Percentiles rank a stretch among this genome's conserved stretches.
Conservation (phyloP, 2,329 filamentous ascomycete genomes). For the Beauveria rudraprayagi region DNA sequence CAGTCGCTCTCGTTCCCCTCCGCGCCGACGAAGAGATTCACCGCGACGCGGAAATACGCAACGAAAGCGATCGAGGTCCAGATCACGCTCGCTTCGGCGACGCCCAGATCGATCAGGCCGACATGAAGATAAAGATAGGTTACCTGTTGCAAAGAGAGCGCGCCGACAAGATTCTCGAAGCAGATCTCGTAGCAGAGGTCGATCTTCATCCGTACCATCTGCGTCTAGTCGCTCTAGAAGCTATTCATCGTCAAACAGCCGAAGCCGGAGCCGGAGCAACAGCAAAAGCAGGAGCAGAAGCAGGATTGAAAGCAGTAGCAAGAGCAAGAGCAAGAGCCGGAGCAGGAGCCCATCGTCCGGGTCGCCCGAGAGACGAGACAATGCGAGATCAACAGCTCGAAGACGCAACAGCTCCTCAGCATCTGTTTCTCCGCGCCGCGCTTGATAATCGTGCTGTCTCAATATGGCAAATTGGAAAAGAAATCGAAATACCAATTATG, state of each 20-base stretch:
- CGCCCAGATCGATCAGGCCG: conserved; percentile 21
- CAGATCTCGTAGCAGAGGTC: conserved; percentile 34
- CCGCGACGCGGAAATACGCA: conserved; percentile 24
- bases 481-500: background rate
- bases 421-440: conserved; percentile 34
- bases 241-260: conserved; percentile 32
- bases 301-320: conserved; percentile 10
- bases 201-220: conserved; percentile 26
- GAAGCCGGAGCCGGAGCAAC: conserved; percentile 22
- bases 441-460: background rate
- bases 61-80: conserved; percentile 33
- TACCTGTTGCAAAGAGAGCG: conserved; percentile 41
- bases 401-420: conserved; percentile 44
- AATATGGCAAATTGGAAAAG: background rate
- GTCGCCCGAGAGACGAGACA: conserved; percentile 17
- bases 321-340: conserved; percentile 10
- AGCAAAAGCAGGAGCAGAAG: conserved; percentile 23
- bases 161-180: conserved; percentile 42
- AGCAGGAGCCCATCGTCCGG: background rate
- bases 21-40: conserved; percentile 26
- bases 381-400: conserved; percentile 21
- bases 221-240: conserved; percentile 32
- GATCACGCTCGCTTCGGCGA: conserved; percentile 17
- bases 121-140: conserved; percentile 20
- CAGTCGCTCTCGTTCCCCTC: conserved; percentile 24